phyloP scores from a whole-genome alignment of 2,329 filamentous ascomycete genomes.

The Balansia obtecta region DNA sequence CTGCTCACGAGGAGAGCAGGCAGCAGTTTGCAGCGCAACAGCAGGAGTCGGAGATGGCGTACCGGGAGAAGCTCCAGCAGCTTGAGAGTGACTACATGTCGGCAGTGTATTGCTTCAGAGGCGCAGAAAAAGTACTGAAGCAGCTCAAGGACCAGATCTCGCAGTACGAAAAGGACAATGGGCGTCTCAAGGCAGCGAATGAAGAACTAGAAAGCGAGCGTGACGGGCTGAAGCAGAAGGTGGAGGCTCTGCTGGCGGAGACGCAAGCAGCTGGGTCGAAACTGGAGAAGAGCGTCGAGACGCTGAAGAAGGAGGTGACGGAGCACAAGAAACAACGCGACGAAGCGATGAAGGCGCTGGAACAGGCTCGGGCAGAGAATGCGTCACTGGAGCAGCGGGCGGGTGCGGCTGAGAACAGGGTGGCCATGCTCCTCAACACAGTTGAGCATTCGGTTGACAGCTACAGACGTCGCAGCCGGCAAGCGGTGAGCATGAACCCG shows the following conservation, averaged over 20 bases:
- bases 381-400: slow-evolving; percentile 69
- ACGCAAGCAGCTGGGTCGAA: slow-evolving; percentile 51
- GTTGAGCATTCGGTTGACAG: slow-evolving; percentile 90
- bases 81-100: slow-evolving; percentile 97
- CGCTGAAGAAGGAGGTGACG: slow-evolving; percentile 58
- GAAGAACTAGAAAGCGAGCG: slow-evolving; percentile 68
- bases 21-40: slow-evolving; percentile 63
- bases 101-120: slow-evolving; percentile 94
- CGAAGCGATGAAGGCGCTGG: slow-evolving; percentile 48
- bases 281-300: slow-evolving; percentile 59
- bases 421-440: slow-evolving; percentile 84
- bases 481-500: slow-evolving; percentile 33
- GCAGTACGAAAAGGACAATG: slow-evolving; percentile 80
- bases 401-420: slow-evolving; percentile 82
- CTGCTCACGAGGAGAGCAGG: slow-evolving; percentile 79
- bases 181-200: slow-evolving; percentile 69
- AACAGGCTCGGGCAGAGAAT: slow-evolving; percentile 77
- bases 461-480: slow-evolving; percentile 69
- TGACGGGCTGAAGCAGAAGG: slow-evolving; percentile 50
- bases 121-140: slow-evolving; percentile 97
- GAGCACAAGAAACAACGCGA: slow-evolving; percentile 58
- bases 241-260: slow-evolving; percentile 57
- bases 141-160: slow-evolving; percentile 97
- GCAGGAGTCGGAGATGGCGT: slow-evolving; percentile 77
- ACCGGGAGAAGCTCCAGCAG: slow-evolving; percentile 85